phyloP scores from a whole-genome alignment of 768 basidiomycete genomes.

The Amanita molliuscula region DNA sequence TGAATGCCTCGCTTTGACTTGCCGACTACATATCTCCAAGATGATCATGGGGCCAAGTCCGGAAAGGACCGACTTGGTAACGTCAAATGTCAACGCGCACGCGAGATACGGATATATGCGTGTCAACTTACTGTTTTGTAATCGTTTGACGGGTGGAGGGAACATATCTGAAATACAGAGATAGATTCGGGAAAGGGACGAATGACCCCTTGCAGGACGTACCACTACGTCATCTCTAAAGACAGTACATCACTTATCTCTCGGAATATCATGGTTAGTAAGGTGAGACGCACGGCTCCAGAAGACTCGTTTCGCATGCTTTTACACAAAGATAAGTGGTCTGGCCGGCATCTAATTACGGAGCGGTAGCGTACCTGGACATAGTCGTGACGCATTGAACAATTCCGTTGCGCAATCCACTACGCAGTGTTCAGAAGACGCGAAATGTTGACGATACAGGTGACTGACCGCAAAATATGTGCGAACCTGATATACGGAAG shows the following conservation, averaged over 20 bases:
- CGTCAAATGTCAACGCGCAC: constrained; percentile 23
- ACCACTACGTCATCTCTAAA: constrained; percentile 56
- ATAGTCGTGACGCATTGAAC: constrained; percentile 67
- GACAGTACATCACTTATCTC: constrained; percentile 3
- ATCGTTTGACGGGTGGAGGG: constrained; percentile 78
- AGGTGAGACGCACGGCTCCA: constrained; percentile 57
- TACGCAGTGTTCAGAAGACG: constrained; percentile 13
- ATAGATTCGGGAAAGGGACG: not conserved
- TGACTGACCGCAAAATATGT: constrained; percentile 71
- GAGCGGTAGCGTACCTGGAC: constrained; percentile 46
- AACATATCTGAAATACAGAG: constrained; percentile 53
- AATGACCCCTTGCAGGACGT: constrained; percentile 13
- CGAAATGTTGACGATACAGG: not conserved
- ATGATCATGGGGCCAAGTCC: constrained; percentile 68
- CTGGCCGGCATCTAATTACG: not conserved
- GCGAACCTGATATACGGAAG: constrained; percentile 46
- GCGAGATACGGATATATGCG: not conserved
- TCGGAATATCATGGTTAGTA: not conserved
- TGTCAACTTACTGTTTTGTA: constrained; percentile 65
- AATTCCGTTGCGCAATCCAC: constrained; percentile 82
- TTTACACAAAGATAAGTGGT: not conserved
- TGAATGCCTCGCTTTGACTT: constrained; percentile 8
- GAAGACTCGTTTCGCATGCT: constrained; percentile 77
- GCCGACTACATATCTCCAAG: constrained; percentile 78
- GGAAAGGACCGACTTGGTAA: constrained; percentile 67